These are phyloP conservation scores for Stentor coeruleus DNA, from an alignment of 73 alveolate species.

Conservation along the genomic window DNA sequence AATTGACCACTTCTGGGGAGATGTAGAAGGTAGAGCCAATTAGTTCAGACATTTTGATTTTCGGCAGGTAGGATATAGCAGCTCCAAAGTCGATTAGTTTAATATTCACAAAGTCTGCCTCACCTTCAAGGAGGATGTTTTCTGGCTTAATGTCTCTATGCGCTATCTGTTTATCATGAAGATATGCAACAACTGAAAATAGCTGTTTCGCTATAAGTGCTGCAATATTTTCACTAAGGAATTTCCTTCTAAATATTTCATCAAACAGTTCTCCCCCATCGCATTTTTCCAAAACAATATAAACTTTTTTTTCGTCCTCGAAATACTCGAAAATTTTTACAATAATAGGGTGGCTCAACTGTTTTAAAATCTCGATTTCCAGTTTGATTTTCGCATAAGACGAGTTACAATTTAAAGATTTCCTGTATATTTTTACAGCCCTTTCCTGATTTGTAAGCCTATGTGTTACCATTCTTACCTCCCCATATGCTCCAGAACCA, in stretches of 20 bases:
- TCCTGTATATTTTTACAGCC: conserved; percentile 39
- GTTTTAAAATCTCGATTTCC: conserved; percentile 31
- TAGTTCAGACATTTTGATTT: neutral
- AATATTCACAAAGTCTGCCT: conserved; percentile 38
- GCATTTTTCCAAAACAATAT: conserved; percentile 57
- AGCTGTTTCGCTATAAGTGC: conserved; percentile 59
- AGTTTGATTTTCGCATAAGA: conserved; percentile 28
- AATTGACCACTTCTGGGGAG: conserved; percentile 76
- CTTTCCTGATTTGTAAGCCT: conserved; percentile 33
- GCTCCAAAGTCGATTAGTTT: conserved; percentile 84
- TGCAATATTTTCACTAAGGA: conserved; percentile 59
- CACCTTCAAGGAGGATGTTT: conserved; percentile 55
- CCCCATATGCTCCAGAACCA: conserved; percentile 44
- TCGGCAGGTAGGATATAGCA: neutral
- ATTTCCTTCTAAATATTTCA: conserved; percentile 37
- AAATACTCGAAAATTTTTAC: conserved; percentile 70
- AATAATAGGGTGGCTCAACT: conserved; percentile 70
- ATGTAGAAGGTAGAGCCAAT: conserved; percentile 66
- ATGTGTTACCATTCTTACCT: conserved; percentile 21
- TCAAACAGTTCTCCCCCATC: conserved; percentile 70
- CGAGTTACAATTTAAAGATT: neutral
- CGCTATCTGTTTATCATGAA: conserved; percentile 64
- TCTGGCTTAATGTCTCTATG: conserved; percentile 84
- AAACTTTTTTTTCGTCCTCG: conserved; percentile 60
- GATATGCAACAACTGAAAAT: conserved; percentile 55